These are phyloP conservation scores for Lactarius hatsudake DNA, from an alignment of 768 basidiomycete species.

Conservation along the genomic window DNA sequence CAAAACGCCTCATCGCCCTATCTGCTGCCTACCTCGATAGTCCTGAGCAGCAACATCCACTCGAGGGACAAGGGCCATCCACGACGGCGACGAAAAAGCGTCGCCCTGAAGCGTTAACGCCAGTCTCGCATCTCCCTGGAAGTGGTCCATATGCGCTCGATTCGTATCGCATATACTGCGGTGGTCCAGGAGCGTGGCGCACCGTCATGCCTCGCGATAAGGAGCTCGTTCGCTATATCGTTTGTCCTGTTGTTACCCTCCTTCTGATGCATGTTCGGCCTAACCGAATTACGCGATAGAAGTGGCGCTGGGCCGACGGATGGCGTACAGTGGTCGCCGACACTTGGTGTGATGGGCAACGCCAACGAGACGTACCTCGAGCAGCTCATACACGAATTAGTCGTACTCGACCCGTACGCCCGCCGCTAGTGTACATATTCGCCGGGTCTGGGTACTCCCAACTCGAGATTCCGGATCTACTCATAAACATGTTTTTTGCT, in stretches of 20 bases:
- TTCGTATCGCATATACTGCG: constrained; percentile 71
- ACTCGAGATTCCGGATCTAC: neutral
- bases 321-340: constrained; percentile 52
- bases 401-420: constrained; percentile 18
- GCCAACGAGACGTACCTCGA: constrained; percentile 23
- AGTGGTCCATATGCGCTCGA: constrained; percentile 71
- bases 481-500: neutral
- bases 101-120: constrained; percentile 30
- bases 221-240: constrained; percentile 64
- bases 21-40: constrained; percentile 51
- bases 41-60: constrained; percentile 32
- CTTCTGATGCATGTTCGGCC: neutral
- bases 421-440: neutral
- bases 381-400: constrained; percentile 23
- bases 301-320: constrained; percentile 71
- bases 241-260: constrained; percentile 35
- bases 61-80: constrained; percentile 31
- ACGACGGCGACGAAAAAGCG: neutral
- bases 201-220: constrained; percentile 63
- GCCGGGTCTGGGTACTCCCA: no score
- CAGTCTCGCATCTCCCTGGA: constrained; percentile 60
- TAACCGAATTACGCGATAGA: constrained; percentile 38
- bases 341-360: constrained; percentile 39
- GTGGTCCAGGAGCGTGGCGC: constrained; percentile 53
- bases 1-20: constrained; percentile 52